These are phyloP conservation scores for Canavalia ensiformis DNA, from an alignment of 306 rosid genomes.

Conservation along the genomic window DNA sequence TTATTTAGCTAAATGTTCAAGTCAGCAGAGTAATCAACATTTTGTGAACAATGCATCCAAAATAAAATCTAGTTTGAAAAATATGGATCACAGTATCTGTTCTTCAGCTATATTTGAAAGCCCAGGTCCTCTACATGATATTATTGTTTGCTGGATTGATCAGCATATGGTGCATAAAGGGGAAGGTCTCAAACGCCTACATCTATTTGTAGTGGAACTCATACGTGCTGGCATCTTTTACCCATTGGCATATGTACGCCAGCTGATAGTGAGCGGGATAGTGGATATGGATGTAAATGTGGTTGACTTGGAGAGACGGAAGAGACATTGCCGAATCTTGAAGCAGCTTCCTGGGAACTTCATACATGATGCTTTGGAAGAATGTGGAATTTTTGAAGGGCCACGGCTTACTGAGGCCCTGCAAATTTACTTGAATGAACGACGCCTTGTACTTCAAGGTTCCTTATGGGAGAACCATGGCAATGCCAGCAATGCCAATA, in stretches of 20 bases:
- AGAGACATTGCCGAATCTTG: slow-evolving; percentile 76
- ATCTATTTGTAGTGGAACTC: slow-evolving; percentile 78
- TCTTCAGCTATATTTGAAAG: slow-evolving; percentile 72
- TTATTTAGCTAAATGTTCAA: slow-evolving; percentile 54
- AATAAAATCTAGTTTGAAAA: slow-evolving; percentile 54
- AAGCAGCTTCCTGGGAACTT: slow-evolving; percentile 76
- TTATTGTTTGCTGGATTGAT: slow-evolving; percentile 96
- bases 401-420: slow-evolving; percentile 67
- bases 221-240: slow-evolving; percentile 78
- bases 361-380: slow-evolving; percentile 70
- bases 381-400: slow-evolving; percentile 73
- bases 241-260: slow-evolving; percentile 93
- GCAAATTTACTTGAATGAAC: slow-evolving; percentile 76
- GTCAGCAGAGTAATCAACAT: slow-evolving; percentile 57
- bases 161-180: slow-evolving; percentile 85
- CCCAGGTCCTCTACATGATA: slow-evolving; percentile 94
- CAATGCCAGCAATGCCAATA: slow-evolving; percentile 41
- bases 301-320: slow-evolving; percentile 70
- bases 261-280: slow-evolving; percentile 90
- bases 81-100: slow-evolving; percentile 47
- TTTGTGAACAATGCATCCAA: slow-evolving; percentile 52
- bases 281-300: slow-evolving; percentile 69
- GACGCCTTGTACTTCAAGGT: slow-evolving; percentile 73
- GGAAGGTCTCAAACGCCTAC: slow-evolving; percentile 75
- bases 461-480: slow-evolving; percentile 51